A percentile compares a stretch with the other conserved stretches of the same genome.
Conservation (phyloP, 1,284 basidiomycete species). For the Tilletia indica region DNA sequence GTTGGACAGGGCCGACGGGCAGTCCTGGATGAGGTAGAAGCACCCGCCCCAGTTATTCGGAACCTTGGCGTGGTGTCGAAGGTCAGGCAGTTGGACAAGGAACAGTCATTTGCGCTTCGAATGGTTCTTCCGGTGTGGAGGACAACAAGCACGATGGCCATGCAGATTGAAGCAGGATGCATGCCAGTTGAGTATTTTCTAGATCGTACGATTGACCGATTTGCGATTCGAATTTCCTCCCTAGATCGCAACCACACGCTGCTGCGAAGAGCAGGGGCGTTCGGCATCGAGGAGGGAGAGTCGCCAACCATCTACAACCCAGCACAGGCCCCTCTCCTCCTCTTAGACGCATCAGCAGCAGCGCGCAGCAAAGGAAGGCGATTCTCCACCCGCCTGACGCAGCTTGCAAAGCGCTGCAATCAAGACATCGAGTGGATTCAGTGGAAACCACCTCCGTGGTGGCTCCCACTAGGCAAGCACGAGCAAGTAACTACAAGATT, state of each 20-base stretch:
- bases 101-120: not conserved
- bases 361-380: not conserved
- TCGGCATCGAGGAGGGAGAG: not conserved
- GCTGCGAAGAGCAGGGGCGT: not conserved
- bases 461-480: not conserved
- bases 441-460: not conserved
- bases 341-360: no score
- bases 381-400: not conserved
- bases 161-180: not conserved
- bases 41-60: no score
- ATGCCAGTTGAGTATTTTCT: not conserved
- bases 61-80: not conserved
- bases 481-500: not conserved
- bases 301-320: not conserved
- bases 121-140: not conserved
- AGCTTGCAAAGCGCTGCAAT: not conserved
- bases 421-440: not conserved
- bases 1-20: slow-evolving; percentile 30
- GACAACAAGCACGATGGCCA: not conserved
- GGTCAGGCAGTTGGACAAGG: not conserved
- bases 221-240: not conserved
- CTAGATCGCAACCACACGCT: not conserved
- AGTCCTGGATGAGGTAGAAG: no score
- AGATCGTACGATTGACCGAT: not conserved
- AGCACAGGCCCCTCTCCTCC: no score